Evolutionary conservation across 495 filamentous ascomycete species (phyloP), one percentile per base, ranked within the genome.

Genomic region (Podospora pseudocomata): DNA sequence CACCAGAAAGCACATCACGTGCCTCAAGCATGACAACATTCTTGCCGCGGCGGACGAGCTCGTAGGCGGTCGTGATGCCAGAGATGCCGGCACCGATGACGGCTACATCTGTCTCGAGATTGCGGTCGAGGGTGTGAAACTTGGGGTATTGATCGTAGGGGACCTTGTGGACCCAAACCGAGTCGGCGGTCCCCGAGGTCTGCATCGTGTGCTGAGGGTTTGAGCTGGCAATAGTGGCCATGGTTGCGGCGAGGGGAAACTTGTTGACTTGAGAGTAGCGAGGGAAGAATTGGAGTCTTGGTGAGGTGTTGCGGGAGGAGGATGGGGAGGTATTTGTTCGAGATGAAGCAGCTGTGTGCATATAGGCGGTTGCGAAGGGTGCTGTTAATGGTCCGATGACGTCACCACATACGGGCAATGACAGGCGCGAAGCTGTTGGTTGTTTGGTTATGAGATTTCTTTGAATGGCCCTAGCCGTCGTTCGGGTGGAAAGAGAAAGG

Each of bases 21-120:
- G 86, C 85, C 65, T 88, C 86, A 55, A 87, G 75, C 68, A 87
- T 77, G n/a, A 77, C 76, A 5, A 87, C 84, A 0, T 75, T 64
- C 39, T 80, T 70, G 27, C 85, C 86, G 18, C 83, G 79, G n/a
- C 28, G 71, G 63, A 87, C 77, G 0, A 85, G 80, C 70, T 88
- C 85, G 64, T 86, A 86, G 3, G 86, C 85, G 6, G 74, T 77
- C 2, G 79, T 80, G 30, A 88, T 80, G 9, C 86, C 86, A 9
- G 84, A 74, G 63, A 87, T 87, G 39, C 86, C 85, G 32, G 83
- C 80, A 16, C 86, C 86, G 67, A 89, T 75, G 62, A 89, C 77
- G 72, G 78, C 80, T 1, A 86, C 75, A 61, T 86, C 84, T 0
- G 79, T 80, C 85, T 56, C 62, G 39, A 78, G 66, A 70, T 78